phyloP scores from a whole-genome alignment of 2,329 filamentous ascomycete species.

The Colletotrichum spinosum region DNA sequence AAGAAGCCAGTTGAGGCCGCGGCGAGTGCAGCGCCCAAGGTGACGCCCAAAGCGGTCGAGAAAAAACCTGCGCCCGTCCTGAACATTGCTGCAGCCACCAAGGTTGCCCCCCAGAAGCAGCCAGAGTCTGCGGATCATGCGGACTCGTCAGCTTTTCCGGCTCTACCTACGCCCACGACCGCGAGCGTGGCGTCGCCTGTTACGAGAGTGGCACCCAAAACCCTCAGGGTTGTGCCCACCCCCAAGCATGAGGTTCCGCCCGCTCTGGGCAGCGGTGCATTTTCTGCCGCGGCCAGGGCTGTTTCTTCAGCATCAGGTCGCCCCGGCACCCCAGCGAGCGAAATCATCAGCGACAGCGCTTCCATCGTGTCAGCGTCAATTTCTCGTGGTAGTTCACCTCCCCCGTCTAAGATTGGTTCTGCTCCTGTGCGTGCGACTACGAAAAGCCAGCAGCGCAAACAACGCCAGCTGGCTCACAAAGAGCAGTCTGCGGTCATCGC shows the following conservation, averaged over 20 bases:
- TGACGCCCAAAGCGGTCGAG: constrained; percentile 43
- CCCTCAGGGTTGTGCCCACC: constrained; percentile 76
- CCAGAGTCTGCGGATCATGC: constrained; percentile 49
- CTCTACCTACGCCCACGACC: constrained; percentile 61
- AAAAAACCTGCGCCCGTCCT: constrained; percentile 56
- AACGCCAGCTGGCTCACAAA: constrained; percentile 75
- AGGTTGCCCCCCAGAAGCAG: constrained; percentile 45
- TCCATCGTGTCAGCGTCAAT: constrained; percentile 79
- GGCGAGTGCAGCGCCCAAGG: constrained; percentile 12
- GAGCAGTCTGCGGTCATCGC: constrained; percentile 69
- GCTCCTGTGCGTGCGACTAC: constrained; percentile 77
- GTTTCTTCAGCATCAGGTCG: constrained; percentile 59
- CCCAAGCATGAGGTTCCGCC: constrained; percentile 70
- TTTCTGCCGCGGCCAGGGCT: constrained; percentile 51
- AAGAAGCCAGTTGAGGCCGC: constrained; percentile 43
- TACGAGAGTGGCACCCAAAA: constrained; percentile 68
- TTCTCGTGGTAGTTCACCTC: constrained; percentile 79
- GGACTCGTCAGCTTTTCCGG: constrained; percentile 59
- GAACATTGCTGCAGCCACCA: constrained; percentile 63
- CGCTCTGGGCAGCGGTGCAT: constrained; percentile 10
- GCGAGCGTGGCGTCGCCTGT: constrained; percentile 61
- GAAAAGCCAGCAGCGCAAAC: constrained; percentile 83
- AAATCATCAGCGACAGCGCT: constrained; percentile 80
- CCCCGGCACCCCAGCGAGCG: constrained; percentile 80
- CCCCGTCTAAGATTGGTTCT: constrained; percentile 70